Evolutionary conservation across 2,329 filamentous ascomycete genomes (phyloP), one percentile per base, ranked within the genome.

Genomic region (Fusarium sp.): DNA sequence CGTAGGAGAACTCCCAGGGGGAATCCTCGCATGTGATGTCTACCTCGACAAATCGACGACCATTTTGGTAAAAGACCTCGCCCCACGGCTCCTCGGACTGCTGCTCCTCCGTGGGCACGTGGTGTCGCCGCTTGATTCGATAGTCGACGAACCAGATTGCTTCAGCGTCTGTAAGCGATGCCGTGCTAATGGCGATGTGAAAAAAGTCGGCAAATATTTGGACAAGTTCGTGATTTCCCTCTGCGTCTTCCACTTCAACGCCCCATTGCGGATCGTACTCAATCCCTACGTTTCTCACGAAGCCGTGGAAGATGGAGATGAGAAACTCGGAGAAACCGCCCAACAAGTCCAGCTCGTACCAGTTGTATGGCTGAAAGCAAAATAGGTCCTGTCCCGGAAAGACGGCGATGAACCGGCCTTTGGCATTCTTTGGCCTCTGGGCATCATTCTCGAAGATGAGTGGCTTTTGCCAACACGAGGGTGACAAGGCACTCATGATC

Each of bases 331-430:
- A 4, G 37, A 40, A 37, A 37, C 12, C 33, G 6, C 32, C 5
- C 4, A 4, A 1, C 15, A 40, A 1, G 2, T 11, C 4, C 1
- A 11, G 20, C 4, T 0, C 10, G 37, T n/a, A n/a, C 17, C 37
- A 40, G 37, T 40, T 14, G n/a, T n/a, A n/a, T n/a, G n/a, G n/a
- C n/a, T n/a, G n/a, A n/a, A n/a, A n/a, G n/a, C n/a, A n/a, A n/a
- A n/a, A n/a, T n/a, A n/a, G n/a, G n/a, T n/a, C n/a, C n/a, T n/a
- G n/a, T n/a, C n/a, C n/a, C n/a, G n/a, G n/a, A n/a, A n/a, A n/a
- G n/a, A n/a, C n/a, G n/a, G n/a, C n/a, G n/a, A n/a, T n/a, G n/a
- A n/a, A n/a, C n/a, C n/a, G n/a, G n/a, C n/a, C n/a, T n/a, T n/a
- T n/a, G n/a, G n/a, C n/a, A n/a, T n/a, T n/a, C n/a, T n/a, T n/a